Conservation (phyloP, 2,329 filamentous ascomycete genomes). For the Furcasterigmium furcatum region DNA sequence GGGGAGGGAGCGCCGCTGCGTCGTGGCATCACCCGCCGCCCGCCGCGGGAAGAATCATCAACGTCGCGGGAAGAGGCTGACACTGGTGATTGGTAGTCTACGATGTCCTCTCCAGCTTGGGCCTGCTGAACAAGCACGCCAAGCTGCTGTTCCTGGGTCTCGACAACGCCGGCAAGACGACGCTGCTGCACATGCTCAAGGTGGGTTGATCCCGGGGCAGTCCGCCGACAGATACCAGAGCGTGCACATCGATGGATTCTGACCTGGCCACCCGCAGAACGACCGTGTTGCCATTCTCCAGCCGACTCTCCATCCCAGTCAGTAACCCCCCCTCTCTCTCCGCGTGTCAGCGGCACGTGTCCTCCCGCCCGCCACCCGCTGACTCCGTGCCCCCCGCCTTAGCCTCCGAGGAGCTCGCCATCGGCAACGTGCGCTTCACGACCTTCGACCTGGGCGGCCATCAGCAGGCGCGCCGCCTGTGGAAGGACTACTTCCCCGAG, state of each 20-base stretch:
- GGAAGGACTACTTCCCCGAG: constrained; percentile 97
- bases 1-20: background rate
- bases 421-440: constrained; percentile 91
- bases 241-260: background rate
- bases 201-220: constrained; percentile 41
- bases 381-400: constrained; percentile 9
- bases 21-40: background rate
- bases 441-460: constrained; percentile 93
- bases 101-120: constrained; percentile 83
- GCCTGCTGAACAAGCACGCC: constrained; percentile 91
- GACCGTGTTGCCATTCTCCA: constrained; percentile 89
- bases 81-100: constrained; percentile 54
- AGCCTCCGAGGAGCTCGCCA: constrained; percentile 89
- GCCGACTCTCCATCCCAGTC: constrained; percentile 89
- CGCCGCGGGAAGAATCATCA: background rate
- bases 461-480: constrained; percentile 90
- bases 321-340: constrained; percentile 26
- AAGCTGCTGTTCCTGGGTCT: constrained; percentile 92
- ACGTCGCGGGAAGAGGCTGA: constrained; percentile 17
- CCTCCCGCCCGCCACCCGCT: constrained; percentile 10
- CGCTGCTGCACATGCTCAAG: constrained; percentile 93
- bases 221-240: background rate
- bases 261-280: constrained; percentile 52
- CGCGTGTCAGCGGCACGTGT: constrained; percentile 12
- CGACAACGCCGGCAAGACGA: constrained; percentile 94